Base-by-base conservation (phyloP, 345 rosid species). In the Abelmoschus esculentus region DNA sequence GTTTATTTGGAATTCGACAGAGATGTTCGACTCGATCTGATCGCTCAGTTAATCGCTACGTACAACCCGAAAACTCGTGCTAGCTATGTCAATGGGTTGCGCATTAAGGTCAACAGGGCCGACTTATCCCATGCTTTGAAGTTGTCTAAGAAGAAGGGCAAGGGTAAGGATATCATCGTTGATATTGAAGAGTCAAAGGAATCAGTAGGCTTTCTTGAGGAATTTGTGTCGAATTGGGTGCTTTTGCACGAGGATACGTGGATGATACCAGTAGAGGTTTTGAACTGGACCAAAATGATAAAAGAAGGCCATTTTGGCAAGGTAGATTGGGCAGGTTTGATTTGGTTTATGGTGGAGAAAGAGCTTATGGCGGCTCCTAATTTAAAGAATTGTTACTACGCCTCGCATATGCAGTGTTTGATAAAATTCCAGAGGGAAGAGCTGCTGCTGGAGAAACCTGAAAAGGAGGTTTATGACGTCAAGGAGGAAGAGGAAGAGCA, bases 281-380 rank as follows among this genome's bases (percentile, higher is more conserved):
- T 77, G 76, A 87, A 83, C 26, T 78, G 78, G 83, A 74, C 4
- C 5, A 80, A 53, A 13, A 8, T 61, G 71, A 83, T 95, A 18
- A 83, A 79, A 78, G 84, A 85, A 46, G 91, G 92, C 69, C 79
- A 76, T n/a, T 77, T 91, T 67, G 96, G 91, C 46, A 89, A 83
- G 77, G 61, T 91, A 29, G 97, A 88, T 74, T 93, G 91, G 92
- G 77, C 90, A 8, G 78, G 80, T 7, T 66, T 89, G 86, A 50
- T 93, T 29, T 93, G 98, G 98, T 80, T 70, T 66, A 93, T 93
- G 96, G 85, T 91, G 47, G 96, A 93, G 84, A 87, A 87, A 79
- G 97, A 93, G 79, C 58, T 93, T 69, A 70, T 75, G 69, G 76
- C 78, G 0, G 75, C 68, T 6, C 79, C 91, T 4, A 53, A 67